Percentiles rank a stretch among this genome's conserved stretches.
Conservation (phyloP, 2,329 filamentous ascomycete species). For the Aphanocladium album region DNA sequence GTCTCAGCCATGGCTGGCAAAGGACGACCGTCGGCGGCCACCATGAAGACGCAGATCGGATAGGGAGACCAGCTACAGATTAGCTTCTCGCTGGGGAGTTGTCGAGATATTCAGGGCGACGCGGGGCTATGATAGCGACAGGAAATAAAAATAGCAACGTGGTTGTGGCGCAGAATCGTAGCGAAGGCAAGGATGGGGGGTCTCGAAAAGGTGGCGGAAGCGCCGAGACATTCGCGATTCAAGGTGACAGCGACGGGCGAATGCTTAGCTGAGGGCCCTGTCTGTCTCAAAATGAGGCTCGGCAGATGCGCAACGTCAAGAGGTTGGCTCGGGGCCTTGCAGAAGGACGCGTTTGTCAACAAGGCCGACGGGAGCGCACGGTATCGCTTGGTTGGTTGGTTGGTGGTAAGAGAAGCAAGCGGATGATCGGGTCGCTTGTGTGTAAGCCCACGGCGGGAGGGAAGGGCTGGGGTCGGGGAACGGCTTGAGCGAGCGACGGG, state of each 20-base stretch:
- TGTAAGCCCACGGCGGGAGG: not conserved
- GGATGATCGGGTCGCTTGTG: not conserved
- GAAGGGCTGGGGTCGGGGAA: not conserved
- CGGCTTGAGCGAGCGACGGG: not conserved
- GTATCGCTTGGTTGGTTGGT: not conserved
- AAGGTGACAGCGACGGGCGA: not conserved
- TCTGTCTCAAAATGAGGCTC: constrained; percentile 7
- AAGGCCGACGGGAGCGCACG: not conserved
- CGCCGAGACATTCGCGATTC: constrained; percentile 12
- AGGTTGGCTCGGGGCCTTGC: not conserved
- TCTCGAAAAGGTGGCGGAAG: constrained; percentile 4
- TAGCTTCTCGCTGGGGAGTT: not conserved
- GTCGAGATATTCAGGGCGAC: not conserved
- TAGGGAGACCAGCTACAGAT: not conserved
- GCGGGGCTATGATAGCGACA: not conserved
- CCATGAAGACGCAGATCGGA: not conserved
- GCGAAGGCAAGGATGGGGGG: not conserved
- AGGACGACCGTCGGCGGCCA: not conserved
- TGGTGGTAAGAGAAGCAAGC: not conserved
- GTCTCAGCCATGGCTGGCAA: constrained; percentile 1
- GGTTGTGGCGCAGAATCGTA: not conserved
- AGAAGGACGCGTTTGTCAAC: not conserved
- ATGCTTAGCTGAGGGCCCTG: not conserved
- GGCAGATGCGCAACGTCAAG: not conserved
- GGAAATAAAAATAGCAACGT: not conserved